Percentiles rank a stretch among this genome's conserved stretches.
Conservation (phyloP, 2,329 filamentous ascomycete genomes). For the Penicillium brasilianum region DNA sequence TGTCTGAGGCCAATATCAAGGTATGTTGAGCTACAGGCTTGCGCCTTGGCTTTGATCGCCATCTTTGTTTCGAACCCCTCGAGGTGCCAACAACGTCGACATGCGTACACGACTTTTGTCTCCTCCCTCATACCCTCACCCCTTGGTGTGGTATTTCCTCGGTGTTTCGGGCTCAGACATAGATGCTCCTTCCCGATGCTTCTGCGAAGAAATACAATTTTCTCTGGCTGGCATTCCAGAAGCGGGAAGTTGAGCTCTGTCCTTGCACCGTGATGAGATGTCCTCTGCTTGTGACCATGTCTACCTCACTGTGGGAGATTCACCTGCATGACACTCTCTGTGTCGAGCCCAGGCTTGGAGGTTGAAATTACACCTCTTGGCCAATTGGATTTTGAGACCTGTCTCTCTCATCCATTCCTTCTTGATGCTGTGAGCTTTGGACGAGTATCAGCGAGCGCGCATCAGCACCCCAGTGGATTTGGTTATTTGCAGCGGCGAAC, state of each 20-base stretch:
- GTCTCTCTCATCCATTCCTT: constrained; percentile 27
- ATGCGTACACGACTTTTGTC: constrained; percentile 35
- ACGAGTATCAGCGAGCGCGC: constrained; percentile 58
- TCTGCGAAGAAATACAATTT: constrained; percentile 30
- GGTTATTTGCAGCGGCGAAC: constrained; percentile 18
- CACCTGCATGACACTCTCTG: constrained; percentile 34
- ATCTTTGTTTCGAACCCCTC: constrained; percentile 53
- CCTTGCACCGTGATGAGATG: constrained; percentile 55
- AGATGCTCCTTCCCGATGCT: constrained; percentile 41
- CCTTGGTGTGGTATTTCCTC: constrained; percentile 33
- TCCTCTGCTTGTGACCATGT: constrained; percentile 43
- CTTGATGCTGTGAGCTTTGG: constrained; percentile 25
- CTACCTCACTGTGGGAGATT: constrained; percentile 58
- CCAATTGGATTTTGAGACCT: constrained; percentile 36
- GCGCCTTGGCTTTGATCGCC: constrained; percentile 74
- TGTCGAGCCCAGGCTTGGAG: constrained; percentile 39
- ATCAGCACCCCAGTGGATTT: constrained; percentile 54
- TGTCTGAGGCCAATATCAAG: constrained; percentile 97
- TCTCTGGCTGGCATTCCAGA: constrained; percentile 37
- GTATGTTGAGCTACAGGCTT: constrained; percentile 95
- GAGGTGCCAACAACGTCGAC: constrained; percentile 46
- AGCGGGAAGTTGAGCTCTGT: constrained; percentile 63
- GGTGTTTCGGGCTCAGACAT: constrained; percentile 38
- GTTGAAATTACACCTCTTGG: constrained; percentile 31
- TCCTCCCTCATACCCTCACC: constrained; percentile 28